Evolutionary conservation across 1,139 yeast species (phyloP).

Genomic region (Suhomyces maxii): DNA sequence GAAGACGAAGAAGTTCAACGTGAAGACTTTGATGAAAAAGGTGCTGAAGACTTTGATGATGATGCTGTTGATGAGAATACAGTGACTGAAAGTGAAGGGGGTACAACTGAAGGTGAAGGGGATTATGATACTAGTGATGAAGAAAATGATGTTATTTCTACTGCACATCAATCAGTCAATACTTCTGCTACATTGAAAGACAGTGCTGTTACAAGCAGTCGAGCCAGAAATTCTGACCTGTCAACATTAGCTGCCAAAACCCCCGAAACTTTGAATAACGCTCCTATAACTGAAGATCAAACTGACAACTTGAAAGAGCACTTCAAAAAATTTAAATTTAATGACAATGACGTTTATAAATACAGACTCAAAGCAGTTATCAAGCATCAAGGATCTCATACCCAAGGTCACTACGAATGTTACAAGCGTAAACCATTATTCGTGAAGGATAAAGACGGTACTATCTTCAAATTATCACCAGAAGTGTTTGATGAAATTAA

Average conservation of each 20-base stretch:
- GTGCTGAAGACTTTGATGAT: slow-evolving; percentile 29
- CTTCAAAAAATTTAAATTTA: slow-evolving; percentile 43
- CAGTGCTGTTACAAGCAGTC: slow-evolving; percentile 4
- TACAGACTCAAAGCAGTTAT: slow-evolving; percentile 72
- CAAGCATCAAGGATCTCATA: slow-evolving; percentile 85
- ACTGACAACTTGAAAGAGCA: slow-evolving; percentile 38
- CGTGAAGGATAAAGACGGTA: slow-evolving; percentile 51
- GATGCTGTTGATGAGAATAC: slow-evolving; percentile 26
- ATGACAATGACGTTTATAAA: slow-evolving; percentile 45
- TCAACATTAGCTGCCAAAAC: slow-evolving; percentile 14
- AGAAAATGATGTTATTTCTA: slow-evolving; percentile 20
- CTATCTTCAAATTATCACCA: slow-evolving; percentile 49
- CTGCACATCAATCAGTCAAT: slow-evolving; percentile 15
- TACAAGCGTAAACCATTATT: slow-evolving; percentile 67
- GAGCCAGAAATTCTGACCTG: slow-evolving; percentile 17
- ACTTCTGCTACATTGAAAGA: slow-evolving; percentile 18
- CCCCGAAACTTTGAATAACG: slow-evolving; percentile 35
- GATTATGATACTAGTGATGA: slow-evolving; percentile 22
- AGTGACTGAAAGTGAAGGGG: slow-evolving; percentile 12
- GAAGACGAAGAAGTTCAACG: slow-evolving; percentile 46
- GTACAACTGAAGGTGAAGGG: slow-evolving; percentile 23
- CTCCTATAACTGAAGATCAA: slow-evolving; percentile 44
- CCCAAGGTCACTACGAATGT: slow-evolving; percentile 87
- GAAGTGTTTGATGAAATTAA: slow-evolving; percentile 35
- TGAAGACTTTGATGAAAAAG: slow-evolving; percentile 43